Conservation (phyloP, 148 eudicot species). For the Rhododendron mucronatum region DNA sequence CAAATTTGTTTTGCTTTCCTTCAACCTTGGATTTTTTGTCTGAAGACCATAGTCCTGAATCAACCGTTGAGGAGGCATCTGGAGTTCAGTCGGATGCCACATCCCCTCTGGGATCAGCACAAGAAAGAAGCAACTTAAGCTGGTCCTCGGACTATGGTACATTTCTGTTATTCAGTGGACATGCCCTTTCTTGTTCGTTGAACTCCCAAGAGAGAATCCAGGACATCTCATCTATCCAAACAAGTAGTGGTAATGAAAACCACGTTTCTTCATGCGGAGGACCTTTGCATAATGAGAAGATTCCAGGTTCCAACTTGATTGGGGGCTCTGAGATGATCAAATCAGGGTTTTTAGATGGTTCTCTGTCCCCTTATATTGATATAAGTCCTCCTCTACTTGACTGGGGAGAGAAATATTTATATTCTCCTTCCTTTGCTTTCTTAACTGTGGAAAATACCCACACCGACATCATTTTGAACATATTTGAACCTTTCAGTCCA, state of each 20-base stretch:
- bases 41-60: constrained; percentile 26
- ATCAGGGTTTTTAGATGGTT: constrained; percentile 31
- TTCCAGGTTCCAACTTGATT: constrained; percentile 19
- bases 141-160: constrained; percentile 36
- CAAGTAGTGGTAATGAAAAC: constrained; percentile 16
- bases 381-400: constrained; percentile 56
- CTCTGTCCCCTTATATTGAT: constrained; percentile 42
- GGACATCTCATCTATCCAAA: constrained; percentile 22
- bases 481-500: constrained; percentile 70
- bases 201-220: constrained; percentile 32
- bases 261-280: constrained; percentile 40
- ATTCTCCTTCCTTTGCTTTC: constrained; percentile 53
- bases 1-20: constrained; percentile 49
- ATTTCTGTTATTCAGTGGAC: constrained; percentile 40
- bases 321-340: constrained; percentile 35
- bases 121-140: constrained; percentile 31
- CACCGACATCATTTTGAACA: constrained; percentile 29
- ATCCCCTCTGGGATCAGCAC: constrained; percentile 18
- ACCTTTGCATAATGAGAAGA: constrained; percentile 25
- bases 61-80: constrained; percentile 18
- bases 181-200: constrained; percentile 50
- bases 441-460: constrained; percentile 56
- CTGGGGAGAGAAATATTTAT: constrained; percentile 70
- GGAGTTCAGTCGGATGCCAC: constrained; percentile 28
- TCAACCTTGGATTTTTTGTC: constrained; percentile 41